Base-by-base conservation (phyloP, 2,329 filamentous ascomycete species). In the Raffaelea ambrosiae region DNA sequence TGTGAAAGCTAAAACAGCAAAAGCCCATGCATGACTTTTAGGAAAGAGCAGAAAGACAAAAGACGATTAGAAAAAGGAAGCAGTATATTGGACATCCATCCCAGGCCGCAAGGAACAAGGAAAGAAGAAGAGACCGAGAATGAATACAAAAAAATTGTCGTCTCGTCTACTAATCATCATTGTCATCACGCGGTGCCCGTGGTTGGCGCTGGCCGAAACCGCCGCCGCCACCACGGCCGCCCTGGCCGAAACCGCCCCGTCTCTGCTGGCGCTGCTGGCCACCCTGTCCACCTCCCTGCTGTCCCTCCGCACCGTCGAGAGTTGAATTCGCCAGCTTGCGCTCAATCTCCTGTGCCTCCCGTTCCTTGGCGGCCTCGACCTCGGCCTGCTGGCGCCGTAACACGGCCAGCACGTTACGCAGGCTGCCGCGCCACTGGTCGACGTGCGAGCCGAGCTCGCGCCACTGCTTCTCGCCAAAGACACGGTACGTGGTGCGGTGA, bases 381-480 rank as follows among this genome's bases (percentile, higher is more conserved):
- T 86, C 84, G 68, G 83, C 76, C 74, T 94, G 84, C 73, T 95
- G 88, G 63, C 79, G 74, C 61, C 83, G 80, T 56, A 97, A 78
- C 41, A 93, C 87, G 48, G 74, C 72, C 57, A 94, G 72, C 18
- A 98, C 89, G 56, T 80, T 81, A 62, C 81, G 77, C 59, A 97
- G 73, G 58, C 87, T 91, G 58, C 80, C 76, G 66, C 86, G 83
- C 91, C 91, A 97, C 66, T 89, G 86, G 69, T 95, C 90, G 60
- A 98, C 73, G 53, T 91, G 79, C 54, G 86, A 88, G 52, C 88
- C 86, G 47, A 98, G 84, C 73, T 98, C 91, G 58, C 86, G 82
- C 89, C 94, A 98, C 73, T 98, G 93, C 77, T 94, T 94, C 73
- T 95, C 88, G 58, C 88, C 88, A 62, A 98, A 98, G 47, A 96